Percentiles rank a stretch among this genome's conserved stretches.
phyloP scores from a whole-genome alignment of 2,329 filamentous ascomycete species.

The Neophaeococcomyces mojaviensis region DNA sequence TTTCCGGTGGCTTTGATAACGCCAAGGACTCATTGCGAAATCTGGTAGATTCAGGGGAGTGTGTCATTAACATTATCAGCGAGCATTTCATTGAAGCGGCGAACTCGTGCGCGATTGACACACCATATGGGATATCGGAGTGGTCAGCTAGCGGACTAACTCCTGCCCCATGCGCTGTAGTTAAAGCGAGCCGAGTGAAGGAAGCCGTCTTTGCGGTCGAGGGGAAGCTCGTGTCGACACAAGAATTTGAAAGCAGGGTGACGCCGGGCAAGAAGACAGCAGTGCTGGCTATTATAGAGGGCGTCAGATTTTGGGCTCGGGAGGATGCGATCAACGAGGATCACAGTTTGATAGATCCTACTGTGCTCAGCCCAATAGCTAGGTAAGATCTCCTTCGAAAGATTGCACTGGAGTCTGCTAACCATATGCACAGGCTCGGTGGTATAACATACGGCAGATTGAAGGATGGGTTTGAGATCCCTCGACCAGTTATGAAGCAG shows the following conservation, averaged over 20 bases:
- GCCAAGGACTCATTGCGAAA: conserved; percentile 78
- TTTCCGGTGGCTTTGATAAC: conserved; percentile 47
- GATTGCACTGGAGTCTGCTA: no score
- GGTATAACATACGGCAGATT: conserved; percentile 76
- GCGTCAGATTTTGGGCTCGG: conserved; percentile 77
- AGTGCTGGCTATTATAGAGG: conserved; percentile 71
- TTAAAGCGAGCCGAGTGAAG: conserved; percentile 64
- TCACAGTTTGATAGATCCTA: conserved; percentile 64
- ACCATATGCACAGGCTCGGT: conserved; percentile 50
- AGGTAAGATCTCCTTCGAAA: conserved; percentile 21
- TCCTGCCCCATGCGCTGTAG: conserved; percentile 56
- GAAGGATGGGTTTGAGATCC: conserved; percentile 64
- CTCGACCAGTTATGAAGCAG: conserved; percentile 40
- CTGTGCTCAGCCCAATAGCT: conserved; percentile 63
- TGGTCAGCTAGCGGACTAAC: conserved; percentile 74
- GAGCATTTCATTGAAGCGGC: conserved; percentile 83
- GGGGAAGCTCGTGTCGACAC: conserved; percentile 62
- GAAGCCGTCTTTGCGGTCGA: conserved; percentile 82
- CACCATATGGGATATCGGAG: conserved; percentile 68
- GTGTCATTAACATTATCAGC: conserved; percentile 78
- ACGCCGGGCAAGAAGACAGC: conserved; percentile 67
- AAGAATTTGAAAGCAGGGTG: conserved; percentile 69
- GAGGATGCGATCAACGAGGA: conserved; percentile 82
- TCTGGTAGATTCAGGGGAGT: conserved; percentile 63
- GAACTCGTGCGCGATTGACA: conserved; percentile 71